Evolutionary conservation across 2,329 filamentous ascomycete species (phyloP).

Genomic region (Elsinoe australis): DNA sequence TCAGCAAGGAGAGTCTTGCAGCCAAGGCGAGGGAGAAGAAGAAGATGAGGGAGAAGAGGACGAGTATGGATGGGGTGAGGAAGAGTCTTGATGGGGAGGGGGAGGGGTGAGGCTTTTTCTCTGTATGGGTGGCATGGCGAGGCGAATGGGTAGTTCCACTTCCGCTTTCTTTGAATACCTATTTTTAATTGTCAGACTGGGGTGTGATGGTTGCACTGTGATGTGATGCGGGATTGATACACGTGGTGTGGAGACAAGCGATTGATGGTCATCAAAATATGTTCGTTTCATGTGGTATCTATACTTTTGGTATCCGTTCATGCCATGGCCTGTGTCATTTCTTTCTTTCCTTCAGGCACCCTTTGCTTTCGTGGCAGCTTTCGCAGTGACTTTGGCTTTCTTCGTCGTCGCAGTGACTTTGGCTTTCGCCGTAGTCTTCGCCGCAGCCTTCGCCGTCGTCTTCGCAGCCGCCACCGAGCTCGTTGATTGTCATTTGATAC

Average conservation of each 20-base stretch:
- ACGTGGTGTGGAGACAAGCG: too few relatives aligned
- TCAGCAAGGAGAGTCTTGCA: conserved; percentile 3
- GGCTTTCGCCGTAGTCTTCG: background rate
- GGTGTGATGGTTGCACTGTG: too few relatives aligned
- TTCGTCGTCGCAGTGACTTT: background rate
- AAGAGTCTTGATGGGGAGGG: background rate
- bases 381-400: background rate
- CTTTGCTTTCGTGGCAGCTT: background rate
- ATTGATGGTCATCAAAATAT: background rate
- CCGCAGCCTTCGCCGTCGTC: background rate
- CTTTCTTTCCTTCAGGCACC: background rate
- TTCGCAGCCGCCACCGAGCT: background rate
- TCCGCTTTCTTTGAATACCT: too few relatives aligned
- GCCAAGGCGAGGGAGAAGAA: conserved; percentile 16
- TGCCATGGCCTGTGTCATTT: background rate
- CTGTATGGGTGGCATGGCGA: background rate
- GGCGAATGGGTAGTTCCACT: too few relatives aligned
- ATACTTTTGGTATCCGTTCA: too few relatives aligned
- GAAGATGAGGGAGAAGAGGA: conserved; percentile 4
- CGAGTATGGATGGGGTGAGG: background rate
- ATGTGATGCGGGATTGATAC: too few relatives aligned
- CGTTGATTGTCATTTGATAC: background rate
- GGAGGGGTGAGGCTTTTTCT: background rate
- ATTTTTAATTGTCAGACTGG: too few relatives aligned
- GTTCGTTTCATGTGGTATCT: background rate